phyloP scores from a whole-genome alignment of 2,329 filamentous ascomycete genomes.

The Diaporthe destruens region DNA sequence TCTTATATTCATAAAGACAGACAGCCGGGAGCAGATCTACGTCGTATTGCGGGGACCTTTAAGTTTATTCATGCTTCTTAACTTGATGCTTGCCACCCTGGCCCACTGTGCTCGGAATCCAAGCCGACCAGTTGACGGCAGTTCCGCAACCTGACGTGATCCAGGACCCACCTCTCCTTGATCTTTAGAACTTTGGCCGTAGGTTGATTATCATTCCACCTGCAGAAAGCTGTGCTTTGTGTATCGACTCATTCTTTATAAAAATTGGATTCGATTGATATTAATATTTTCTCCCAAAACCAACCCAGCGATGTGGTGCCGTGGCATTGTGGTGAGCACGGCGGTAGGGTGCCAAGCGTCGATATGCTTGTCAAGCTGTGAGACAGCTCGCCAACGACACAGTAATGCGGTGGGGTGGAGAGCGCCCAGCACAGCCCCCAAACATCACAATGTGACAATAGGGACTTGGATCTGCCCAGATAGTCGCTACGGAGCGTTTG shows the following conservation, averaged over 20 bases:
- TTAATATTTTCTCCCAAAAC: background rate
- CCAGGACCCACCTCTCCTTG: background rate
- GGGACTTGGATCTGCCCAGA: background rate
- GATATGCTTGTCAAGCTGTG: background rate
- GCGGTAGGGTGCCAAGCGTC: background rate
- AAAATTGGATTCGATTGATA: background rate
- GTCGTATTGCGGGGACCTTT: constrained; percentile 20
- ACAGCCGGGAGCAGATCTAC: background rate
- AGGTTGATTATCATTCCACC: background rate
- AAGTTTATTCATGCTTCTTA: background rate
- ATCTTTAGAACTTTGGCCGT: too few species aligned
- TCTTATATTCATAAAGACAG: background rate
- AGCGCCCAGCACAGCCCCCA: background rate
- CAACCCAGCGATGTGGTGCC: background rate
- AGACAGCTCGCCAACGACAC: background rate
- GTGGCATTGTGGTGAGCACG: background rate
- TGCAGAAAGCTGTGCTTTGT: background rate
- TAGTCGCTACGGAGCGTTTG: background rate
- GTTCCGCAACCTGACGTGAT: background rate
- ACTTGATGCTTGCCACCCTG: constrained; percentile 7
- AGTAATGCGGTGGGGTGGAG: background rate
- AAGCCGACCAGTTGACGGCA: constrained; percentile 9
- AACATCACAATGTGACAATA: background rate
- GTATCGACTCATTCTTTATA: background rate
- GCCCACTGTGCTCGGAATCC: background rate